Conservation (phyloP, 148 eudicot species). For the Camellia japonica region DNA sequence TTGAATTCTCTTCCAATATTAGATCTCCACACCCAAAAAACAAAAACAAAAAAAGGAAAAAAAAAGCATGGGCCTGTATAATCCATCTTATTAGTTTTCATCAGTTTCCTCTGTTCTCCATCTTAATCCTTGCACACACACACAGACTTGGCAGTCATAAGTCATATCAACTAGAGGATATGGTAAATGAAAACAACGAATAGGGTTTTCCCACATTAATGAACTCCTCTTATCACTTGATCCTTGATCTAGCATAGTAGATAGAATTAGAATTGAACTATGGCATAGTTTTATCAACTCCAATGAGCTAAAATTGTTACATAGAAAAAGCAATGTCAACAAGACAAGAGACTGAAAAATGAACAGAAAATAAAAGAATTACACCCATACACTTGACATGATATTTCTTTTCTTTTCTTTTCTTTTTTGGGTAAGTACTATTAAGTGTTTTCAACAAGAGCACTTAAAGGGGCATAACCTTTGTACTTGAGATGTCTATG, state of each 20-base stretch:
- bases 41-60: no score
- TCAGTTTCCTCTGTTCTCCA: constrained; percentile 9
- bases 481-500: neutral
- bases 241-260: neutral
- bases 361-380: neutral
- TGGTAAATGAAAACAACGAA: neutral
- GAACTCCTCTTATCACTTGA: neutral
- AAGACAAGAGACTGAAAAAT: neutral
- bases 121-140: neutral
- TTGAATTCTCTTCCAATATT: neutral
- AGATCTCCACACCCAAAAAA: neutral
- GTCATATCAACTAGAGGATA: neutral
- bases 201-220: neutral
- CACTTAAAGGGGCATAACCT: neutral
- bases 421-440: neutral
- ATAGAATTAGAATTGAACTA: neutral
- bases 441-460: neutral
- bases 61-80: no score
- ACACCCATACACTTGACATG: neutral
- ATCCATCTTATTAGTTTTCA: constrained; percentile 1
- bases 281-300: neutral
- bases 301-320: neutral
- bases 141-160: neutral
- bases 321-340: neutral
- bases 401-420: neutral